phyloP scores from a whole-genome alignment of 768 basidiomycete species.

The Calocybe indica region DNA sequence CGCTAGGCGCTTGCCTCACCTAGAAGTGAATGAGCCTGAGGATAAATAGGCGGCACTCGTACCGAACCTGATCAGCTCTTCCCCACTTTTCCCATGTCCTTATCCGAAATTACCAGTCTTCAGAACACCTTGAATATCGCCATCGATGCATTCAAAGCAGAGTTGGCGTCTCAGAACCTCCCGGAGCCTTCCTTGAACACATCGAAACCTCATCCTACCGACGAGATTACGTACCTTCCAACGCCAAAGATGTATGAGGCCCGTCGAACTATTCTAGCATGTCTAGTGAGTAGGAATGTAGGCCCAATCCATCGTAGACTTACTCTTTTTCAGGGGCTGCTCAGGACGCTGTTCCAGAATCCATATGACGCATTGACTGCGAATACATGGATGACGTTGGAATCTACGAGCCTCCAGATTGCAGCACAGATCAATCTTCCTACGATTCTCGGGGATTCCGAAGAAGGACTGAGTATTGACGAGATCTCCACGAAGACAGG shows the following conservation, averaged over 20 bases:
- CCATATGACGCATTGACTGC: constrained; percentile 30
- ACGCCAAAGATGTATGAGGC: constrained; percentile 31
- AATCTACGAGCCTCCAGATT: constrained; percentile 26
- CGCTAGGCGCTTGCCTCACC: too few species aligned
- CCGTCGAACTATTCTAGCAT: constrained; percentile 25
- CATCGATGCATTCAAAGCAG: constrained; percentile 31
- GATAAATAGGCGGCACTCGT: too few species aligned
- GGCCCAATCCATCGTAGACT: neutral
- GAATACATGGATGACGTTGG: constrained; percentile 27
- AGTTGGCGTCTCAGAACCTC: constrained; percentile 26
- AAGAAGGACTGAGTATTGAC: constrained; percentile 25
- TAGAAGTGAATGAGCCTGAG: too few species aligned
- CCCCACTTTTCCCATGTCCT: constrained; percentile 15
- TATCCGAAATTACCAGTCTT: constrained; percentile 32
- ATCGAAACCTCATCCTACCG: constrained; percentile 28
- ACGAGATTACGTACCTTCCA: constrained; percentile 29
- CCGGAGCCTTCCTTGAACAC: constrained; percentile 30
- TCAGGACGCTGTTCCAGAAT: constrained; percentile 28
- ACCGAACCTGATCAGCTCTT: neutral
- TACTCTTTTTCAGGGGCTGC: constrained; percentile 18
- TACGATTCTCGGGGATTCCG: constrained; percentile 24
- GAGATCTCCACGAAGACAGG: constrained; percentile 27
- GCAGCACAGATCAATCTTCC: constrained; percentile 28
- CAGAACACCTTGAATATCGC: constrained; percentile 33
- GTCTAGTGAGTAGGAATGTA: constrained; percentile 17